Base-by-base conservation (phyloP, 768 basidiomycete species). In the Panaeolus cyanescens region DNA sequence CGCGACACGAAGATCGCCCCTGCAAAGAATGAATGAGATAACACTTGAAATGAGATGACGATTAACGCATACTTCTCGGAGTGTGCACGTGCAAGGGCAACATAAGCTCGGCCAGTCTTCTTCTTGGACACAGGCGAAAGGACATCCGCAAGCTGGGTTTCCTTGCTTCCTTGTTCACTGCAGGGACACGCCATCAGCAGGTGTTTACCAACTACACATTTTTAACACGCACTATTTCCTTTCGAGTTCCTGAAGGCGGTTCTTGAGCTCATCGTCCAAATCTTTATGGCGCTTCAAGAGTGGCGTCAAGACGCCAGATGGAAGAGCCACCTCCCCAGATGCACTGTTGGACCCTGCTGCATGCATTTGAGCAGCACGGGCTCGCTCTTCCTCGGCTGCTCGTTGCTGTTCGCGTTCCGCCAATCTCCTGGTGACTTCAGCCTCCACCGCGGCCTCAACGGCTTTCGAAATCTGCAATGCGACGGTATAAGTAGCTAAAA, bases 21-120 rank as follows among this genome's bases (percentile, higher is more conserved):
- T 93, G 55, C 10, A 56, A 54, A 56, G 10, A 56, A 54, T 63
- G 59, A 50, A 54, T 25, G 45, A 33, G 56, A 57, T 25, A 60
- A 20, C 58, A 39, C 9, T 33, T 30, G 39, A 32, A 9, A 58
- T 32, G 32, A 25, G 58, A 34, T 42, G 30, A 37, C 25, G 32
- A 33, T 56, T 55, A 39, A 32, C 37, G 62, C 50, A 36, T 28
- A 58, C 92, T 90, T 90, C 72, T 93, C 89, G 2, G 91, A 91
- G 73, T 90, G 86, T 19, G 89, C 83, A 19, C 93, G 83, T 13
- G 93, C 93, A 25, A 93, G 84, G 22, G 90, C 85, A n/a, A 93
- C 90, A 68, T 92, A 92, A 1, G 92, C 91, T 17, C 90, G 80
- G 2, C 92, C 93, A 0, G 89, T 89, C 76, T 90, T 91, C 82